Conservation (phyloP, 129 eudicot species). For the Artemisia argyi region DNA sequence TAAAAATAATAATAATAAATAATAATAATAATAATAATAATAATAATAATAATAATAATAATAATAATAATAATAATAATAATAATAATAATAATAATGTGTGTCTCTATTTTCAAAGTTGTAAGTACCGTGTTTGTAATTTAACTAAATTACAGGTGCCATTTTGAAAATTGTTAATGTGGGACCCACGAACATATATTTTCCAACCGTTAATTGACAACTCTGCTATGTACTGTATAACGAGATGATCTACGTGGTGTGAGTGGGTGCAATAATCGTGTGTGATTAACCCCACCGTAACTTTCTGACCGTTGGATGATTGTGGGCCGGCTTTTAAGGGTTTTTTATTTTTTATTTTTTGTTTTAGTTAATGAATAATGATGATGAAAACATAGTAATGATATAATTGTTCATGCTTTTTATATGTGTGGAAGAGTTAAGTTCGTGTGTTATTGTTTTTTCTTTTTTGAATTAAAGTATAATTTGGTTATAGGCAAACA, state of each 20-base stretch:
- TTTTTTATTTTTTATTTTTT: background rate
- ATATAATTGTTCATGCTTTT: conserved; percentile 13
- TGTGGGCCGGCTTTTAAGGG: conserved; percentile 21
- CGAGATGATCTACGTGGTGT: conserved; percentile 46
- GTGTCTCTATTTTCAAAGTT: no score
- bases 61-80: no score
- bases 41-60: no score
- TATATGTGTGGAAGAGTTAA: background rate
- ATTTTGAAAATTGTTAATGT: conserved; percentile 10
- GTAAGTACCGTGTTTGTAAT: no score
- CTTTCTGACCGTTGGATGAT: conserved; percentile 38
- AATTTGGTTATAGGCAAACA: background rate
- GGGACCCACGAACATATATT: conserved; percentile 53
- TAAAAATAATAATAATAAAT: no score
- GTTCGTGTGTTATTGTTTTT: background rate
- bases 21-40: no score
- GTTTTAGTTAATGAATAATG: no score
- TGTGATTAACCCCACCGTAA: conserved; percentile 27
- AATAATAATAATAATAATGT: no score
- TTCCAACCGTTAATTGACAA: conserved; percentile 69
- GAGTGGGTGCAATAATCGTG: conserved; percentile 29
- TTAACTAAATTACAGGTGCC: no score
- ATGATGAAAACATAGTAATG: background rate
- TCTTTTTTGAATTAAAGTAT: background rate
- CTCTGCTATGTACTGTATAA: conserved; percentile 64